Evolutionary conservation across 768 basidiomycete species (phyloP).

Genomic region (Tulasnella sp.): DNA sequence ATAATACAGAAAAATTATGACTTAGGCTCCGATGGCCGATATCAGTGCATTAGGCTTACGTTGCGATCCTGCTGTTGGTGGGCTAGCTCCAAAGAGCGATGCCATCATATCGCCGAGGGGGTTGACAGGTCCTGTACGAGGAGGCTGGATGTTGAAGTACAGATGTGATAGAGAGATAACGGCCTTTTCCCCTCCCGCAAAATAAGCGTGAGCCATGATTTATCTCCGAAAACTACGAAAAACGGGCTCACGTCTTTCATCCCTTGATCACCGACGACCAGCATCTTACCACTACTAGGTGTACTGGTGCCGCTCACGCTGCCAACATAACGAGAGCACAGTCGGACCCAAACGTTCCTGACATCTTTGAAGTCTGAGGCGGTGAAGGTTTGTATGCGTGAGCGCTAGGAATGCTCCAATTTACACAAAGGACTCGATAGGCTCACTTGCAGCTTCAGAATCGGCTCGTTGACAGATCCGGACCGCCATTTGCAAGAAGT

Average conservation of each 20-base stretch:
- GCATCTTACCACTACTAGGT: slow-evolving; percentile 41
- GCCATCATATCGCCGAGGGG: slow-evolving; percentile 85
- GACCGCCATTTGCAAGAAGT: slow-evolving; percentile 85
- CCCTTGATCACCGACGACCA: slow-evolving; percentile 45
- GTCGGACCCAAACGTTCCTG: slow-evolving; percentile 52
- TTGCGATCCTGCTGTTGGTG: too few relatives aligned
- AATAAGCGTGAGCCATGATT: slow-evolving; percentile 8
- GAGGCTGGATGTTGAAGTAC: slow-evolving; percentile 82
- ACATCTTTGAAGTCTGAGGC: slow-evolving; percentile 65
- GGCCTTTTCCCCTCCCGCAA: not conserved
- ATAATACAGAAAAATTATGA: too few relatives aligned
- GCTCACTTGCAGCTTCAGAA: slow-evolving; percentile 3
- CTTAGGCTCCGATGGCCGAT: too few relatives aligned
- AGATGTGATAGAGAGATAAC: not conserved
- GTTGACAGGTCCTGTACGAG: slow-evolving; percentile 57
- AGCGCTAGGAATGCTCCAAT: slow-evolving; percentile 2
- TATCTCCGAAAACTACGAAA: slow-evolving; percentile 5
- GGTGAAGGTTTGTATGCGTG: slow-evolving; percentile 55
- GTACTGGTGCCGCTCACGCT: not conserved
- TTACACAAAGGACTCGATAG: slow-evolving; percentile 28
- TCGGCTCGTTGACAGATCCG: slow-evolving; percentile 54
- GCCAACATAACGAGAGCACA: slow-evolving; percentile 69
- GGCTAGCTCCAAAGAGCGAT: slow-evolving; percentile 58
- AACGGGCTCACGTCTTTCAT: slow-evolving; percentile 46
- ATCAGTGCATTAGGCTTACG: too few relatives aligned